Conservation (phyloP, 768 basidiomycete species). For the Rhodotorula toruloides region DNA sequence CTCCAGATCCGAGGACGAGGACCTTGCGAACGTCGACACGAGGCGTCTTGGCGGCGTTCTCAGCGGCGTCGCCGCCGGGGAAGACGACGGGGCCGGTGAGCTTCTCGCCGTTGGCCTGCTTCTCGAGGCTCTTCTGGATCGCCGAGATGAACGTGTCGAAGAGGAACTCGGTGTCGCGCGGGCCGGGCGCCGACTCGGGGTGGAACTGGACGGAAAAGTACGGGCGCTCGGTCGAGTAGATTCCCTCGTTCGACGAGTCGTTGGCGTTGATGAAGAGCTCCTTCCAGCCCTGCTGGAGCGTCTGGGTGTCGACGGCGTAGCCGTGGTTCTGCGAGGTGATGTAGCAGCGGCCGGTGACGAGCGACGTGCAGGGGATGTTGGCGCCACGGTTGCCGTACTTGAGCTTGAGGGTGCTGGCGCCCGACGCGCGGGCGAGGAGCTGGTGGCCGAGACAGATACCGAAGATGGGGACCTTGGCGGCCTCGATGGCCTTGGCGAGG, state of each 20-base stretch:
- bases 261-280: constrained; percentile 95
- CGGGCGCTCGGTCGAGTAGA: constrained; percentile 84
- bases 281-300: constrained; percentile 79
- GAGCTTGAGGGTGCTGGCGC: constrained; percentile 94
- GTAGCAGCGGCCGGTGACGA: constrained; percentile 90
- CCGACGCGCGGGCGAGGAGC: constrained; percentile 86
- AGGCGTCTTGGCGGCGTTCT: constrained; percentile 68
- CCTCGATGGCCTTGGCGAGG: constrained; percentile 60
- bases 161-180: constrained; percentile 95
- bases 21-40: constrained; percentile 75
- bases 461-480: constrained; percentile 68
- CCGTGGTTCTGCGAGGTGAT: constrained; percentile 99
- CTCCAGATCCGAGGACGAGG: constrained; percentile 92
- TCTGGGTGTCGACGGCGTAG: constrained; percentile 78
- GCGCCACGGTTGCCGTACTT: constrained; percentile 99
- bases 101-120: constrained; percentile 50
- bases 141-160: constrained; percentile 96
- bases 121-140: constrained; percentile 57
- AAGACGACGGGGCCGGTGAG: constrained; percentile 48
- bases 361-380: constrained; percentile 95
- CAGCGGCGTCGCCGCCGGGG: constrained; percentile 59
- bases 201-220: constrained; percentile 99
- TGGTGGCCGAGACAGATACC: constrained; percentile 99
- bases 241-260: constrained; percentile 94
- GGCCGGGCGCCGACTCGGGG: constrained; percentile 93